These are phyloP conservation scores for Ormosia emarginata DNA, from an alignment of 306 rosid genomes.

Conservation along the genomic window DNA sequence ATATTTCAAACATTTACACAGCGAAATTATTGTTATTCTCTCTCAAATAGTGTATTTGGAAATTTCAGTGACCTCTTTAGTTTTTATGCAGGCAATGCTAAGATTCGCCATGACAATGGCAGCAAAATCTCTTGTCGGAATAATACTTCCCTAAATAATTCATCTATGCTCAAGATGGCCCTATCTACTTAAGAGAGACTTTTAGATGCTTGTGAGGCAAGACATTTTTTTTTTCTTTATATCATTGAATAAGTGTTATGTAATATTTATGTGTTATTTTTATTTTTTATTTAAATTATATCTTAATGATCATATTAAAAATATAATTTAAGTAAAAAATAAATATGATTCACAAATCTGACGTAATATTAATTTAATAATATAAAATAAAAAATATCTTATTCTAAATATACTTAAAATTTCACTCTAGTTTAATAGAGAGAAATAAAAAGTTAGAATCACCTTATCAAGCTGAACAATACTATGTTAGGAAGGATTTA, in stretches of 20 bases:
- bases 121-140: constrained; percentile 24
- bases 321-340: too few relatives aligned
- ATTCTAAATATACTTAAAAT: too few relatives aligned
- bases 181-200: neutral
- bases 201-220: too few relatives aligned
- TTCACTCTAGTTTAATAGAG: neutral
- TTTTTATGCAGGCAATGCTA: constrained; percentile 2
- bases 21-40: constrained; percentile 15
- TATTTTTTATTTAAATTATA: too few relatives aligned
- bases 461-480: neutral
- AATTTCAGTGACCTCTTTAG: constrained; percentile 7
- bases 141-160: constrained; percentile 10
- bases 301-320: too few relatives aligned
- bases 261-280: too few relatives aligned
- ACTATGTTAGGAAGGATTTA: too few relatives aligned
- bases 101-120: constrained; percentile 19
- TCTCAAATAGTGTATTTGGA: constrained; percentile 6
- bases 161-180: neutral
- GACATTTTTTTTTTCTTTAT: too few relatives aligned
- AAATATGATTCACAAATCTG: too few relatives aligned
- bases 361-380: too few relatives aligned
- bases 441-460: neutral
- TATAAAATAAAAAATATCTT: too few relatives aligned
- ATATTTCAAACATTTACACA: neutral
- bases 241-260: too few relatives aligned